A percentile compares a stretch with the other conserved stretches of the same genome.
These are phyloP conservation scores for Cryphonectria radicalis DNA, from an alignment of 2,329 filamentous ascomycete genomes.

Conservation along the genomic window DNA sequence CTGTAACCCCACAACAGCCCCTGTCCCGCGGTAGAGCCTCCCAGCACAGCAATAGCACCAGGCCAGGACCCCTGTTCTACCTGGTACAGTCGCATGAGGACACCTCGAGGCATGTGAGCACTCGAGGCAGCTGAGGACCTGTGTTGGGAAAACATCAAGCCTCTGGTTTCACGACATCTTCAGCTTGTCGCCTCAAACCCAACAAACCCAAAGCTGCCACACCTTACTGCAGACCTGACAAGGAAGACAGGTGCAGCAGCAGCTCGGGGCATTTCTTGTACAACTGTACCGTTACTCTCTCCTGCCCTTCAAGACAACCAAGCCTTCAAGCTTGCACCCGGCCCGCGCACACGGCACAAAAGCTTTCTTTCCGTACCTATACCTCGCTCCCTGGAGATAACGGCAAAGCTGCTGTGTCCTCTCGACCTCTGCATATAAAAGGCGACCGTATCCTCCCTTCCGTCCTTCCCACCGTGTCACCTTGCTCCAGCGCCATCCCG, in stretches of 20 bases:
- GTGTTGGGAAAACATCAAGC: neutral
- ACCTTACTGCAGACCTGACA: neutral
- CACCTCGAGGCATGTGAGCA: neutral
- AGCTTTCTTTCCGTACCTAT: neutral
- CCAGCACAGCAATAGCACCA: neutral
- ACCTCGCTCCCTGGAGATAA: neutral
- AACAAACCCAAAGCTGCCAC: neutral
- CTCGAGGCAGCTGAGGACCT: neutral
- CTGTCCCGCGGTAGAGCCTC: neutral
- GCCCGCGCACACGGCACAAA: neutral
- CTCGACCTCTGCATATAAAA: neutral
- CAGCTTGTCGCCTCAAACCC: neutral
- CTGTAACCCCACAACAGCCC: neutral
- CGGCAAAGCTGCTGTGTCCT: neutral
- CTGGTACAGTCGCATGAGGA: neutral
- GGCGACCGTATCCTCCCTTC: neutral
- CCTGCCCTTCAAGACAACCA: neutral
- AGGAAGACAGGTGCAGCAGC: neutral
- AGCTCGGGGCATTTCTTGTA: neutral
- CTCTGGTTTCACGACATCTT: neutral
- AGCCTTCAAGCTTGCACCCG: neutral
- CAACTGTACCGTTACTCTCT: neutral
- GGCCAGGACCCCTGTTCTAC: neutral
- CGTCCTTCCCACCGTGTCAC: neutral
- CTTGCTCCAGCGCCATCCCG: conserved; percentile 1